These are phyloP conservation scores for Waltergamsia citrina DNA, from an alignment of 2,329 filamentous ascomycete genomes.

Conservation along the genomic window DNA sequence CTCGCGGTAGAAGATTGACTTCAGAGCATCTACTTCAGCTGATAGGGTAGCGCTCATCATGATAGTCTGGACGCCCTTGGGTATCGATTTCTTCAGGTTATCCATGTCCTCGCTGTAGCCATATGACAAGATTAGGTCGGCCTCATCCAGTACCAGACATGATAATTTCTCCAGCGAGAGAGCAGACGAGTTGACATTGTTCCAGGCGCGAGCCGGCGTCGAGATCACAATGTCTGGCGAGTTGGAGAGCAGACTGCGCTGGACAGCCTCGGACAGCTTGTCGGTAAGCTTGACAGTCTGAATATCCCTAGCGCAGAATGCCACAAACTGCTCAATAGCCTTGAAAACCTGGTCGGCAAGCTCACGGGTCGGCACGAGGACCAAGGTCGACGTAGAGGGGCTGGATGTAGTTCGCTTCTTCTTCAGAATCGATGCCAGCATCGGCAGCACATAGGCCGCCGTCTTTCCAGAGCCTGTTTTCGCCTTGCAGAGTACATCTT, in stretches of 20 bases:
- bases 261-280: slow-evolving; percentile 82
- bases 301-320: slow-evolving; percentile 79
- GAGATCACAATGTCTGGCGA: slow-evolving; percentile 83
- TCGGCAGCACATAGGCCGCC: slow-evolving; percentile 84
- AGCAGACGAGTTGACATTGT: slow-evolving; percentile 57
- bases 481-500: slow-evolving; percentile 83
- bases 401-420: slow-evolving; percentile 52
- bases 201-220: slow-evolving; percentile 75
- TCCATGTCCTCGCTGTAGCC: slow-evolving; percentile 88
- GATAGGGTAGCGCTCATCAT: slow-evolving; percentile 92
- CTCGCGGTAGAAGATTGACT: slow-evolving; percentile 68
- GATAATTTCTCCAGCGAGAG: slow-evolving; percentile 63
- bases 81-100: slow-evolving; percentile 66
- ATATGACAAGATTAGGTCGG: slow-evolving; percentile 86
- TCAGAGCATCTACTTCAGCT: slow-evolving; percentile 76
- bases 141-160: slow-evolving; percentile 85
- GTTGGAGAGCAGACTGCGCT: slow-evolving; percentile 76
- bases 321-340: slow-evolving; percentile 64
- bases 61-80: slow-evolving; percentile 79
- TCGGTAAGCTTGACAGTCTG: slow-evolving; percentile 79
- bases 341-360: slow-evolving; percentile 86
- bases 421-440: slow-evolving; percentile 77
- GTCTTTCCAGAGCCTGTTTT: slow-evolving; percentile 97
- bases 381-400: slow-evolving; percentile 54
- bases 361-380: slow-evolving; percentile 90